Evolutionary conservation across 2,329 filamentous ascomycete genomes (phyloP), one percentile per base, ranked within the genome.

Genomic region (Whalleya microplaca): DNA sequence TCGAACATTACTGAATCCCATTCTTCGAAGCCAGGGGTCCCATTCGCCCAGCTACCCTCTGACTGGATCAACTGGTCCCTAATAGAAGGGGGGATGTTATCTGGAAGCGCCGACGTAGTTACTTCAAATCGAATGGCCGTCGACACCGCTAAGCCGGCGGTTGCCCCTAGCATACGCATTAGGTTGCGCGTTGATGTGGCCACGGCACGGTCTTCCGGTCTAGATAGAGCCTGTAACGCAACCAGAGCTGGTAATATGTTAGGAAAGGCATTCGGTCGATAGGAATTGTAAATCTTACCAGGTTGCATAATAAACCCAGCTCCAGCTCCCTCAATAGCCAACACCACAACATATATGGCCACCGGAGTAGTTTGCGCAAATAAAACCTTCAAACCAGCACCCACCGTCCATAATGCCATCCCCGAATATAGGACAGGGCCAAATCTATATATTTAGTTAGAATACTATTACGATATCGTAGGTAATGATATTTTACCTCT

Each of bases 241-340:
- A 69, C 64, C 8, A 68, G 44, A 21, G 55, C 64, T 64, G 47
- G 32, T 18, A 43, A 45, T 21, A 53, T 43, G 21, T 21, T 12
- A 48, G 20, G 3, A 37, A 37, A 12, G 9, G 14, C 32, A 16
- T 37, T 16, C 3, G 4, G 32, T 7, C 3, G 14, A 12, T 3
- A 37, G 32, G 14, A 16, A 14, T 3, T 43, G 48, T 27, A 4
- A 27, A 27, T 4, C 40, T 53, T 18, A 59, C 60, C 56, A 37
- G 62, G 66, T 37, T 68, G 66, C 23, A 62, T 54, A 16, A 65
- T 56, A 32, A 61, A 63, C 7, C 64, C 66, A 19, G 65, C 57
- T 7, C 66, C 66, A 7, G 51, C 32, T 2, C 64, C 66, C 55
- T 68, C 64, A 14, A 68, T 65, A 21, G 53, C 21, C 3, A 66